These are phyloP conservation scores for Acanthamoeba royreba DNA, from an alignment of 208 protist genomes.

Conservation along the genomic window DNA sequence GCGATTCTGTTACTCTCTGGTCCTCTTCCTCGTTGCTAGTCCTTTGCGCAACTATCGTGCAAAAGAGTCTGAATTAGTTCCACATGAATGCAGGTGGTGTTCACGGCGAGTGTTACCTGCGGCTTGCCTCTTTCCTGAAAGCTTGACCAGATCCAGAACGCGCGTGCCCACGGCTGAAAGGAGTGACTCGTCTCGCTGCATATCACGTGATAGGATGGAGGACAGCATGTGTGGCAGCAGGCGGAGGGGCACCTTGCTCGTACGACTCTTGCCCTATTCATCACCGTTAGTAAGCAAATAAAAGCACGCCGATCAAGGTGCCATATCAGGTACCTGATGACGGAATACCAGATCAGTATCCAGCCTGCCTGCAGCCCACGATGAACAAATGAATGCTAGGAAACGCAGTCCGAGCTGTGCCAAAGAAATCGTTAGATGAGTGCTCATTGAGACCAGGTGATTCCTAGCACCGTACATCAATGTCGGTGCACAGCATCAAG, in stretches of 20 bases:
- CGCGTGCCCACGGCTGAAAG: background rate
- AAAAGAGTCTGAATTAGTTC: background rate
- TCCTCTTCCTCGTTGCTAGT: background rate
- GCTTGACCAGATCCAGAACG: background rate
- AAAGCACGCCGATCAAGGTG: background rate
- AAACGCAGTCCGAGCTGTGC: conserved; percentile 25
- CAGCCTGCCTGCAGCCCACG: background rate
- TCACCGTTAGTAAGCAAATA: background rate
- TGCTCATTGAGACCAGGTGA: background rate
- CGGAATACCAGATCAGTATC: conserved; percentile 26
- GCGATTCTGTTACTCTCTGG: background rate
- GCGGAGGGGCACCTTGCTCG: background rate
- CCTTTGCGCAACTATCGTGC: background rate
- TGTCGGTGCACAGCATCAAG: background rate
- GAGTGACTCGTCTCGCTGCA: background rate
- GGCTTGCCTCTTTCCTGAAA: background rate
- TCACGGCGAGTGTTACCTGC: background rate
- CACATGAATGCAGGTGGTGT: background rate
- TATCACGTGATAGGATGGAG: background rate
- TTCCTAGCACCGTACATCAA: background rate
- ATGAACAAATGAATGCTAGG: background rate
- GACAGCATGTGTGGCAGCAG: conserved; percentile 43
- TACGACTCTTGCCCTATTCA: background rate
- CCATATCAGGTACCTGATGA: background rate
- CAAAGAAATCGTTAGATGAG: background rate